Percentiles rank a stretch among this genome's conserved stretches.
Evolutionary conservation across 805 yeast genomes (phyloP).

Genomic region (Komagataella populi): DNA sequence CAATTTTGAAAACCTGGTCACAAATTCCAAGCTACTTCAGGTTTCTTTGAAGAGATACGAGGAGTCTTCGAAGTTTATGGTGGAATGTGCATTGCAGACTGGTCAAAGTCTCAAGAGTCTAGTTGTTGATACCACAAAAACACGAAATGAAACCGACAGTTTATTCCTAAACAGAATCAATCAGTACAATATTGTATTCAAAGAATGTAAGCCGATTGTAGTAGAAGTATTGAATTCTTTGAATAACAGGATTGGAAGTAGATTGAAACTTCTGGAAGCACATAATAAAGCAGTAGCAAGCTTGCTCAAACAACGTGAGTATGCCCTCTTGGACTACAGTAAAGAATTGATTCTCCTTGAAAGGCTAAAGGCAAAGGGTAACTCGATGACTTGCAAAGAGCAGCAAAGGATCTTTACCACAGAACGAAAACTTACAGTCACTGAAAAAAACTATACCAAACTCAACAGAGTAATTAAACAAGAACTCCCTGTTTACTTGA

Average conservation of each 20-base stretch:
- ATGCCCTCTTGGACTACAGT: constrained; percentile 24
- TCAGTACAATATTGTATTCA: constrained; percentile 1
- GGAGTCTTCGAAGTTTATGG: not conserved
- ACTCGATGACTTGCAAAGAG: constrained; percentile 24
- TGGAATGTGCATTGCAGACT: not conserved
- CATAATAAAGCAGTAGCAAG: constrained; percentile 14
- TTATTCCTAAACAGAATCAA: not conserved
- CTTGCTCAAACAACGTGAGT: constrained; percentile 16
- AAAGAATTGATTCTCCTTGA: constrained; percentile 10
- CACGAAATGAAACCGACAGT: not conserved
- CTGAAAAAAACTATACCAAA: constrained; percentile 21
- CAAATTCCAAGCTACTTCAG: not conserved
- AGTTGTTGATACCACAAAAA: not conserved
- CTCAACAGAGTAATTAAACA: constrained; percentile 24
- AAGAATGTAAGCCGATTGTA: constrained; percentile 4
- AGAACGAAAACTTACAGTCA: constrained; percentile 16
- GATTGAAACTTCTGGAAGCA: constrained; percentile 6
- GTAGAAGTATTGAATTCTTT: constrained; percentile 14
- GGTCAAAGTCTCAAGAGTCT: not conserved
- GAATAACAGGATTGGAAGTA: constrained; percentile 10
- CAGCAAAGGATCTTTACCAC: constrained; percentile 19
- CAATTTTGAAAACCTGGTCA: not conserved
- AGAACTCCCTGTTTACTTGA: constrained; percentile 32
- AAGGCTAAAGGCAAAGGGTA: constrained; percentile 9
- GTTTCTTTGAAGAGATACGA: not conserved